Evolutionary conservation across 352 stramenopile species (phyloP).

Genomic region (Saprolegnia parasitica): DNA sequence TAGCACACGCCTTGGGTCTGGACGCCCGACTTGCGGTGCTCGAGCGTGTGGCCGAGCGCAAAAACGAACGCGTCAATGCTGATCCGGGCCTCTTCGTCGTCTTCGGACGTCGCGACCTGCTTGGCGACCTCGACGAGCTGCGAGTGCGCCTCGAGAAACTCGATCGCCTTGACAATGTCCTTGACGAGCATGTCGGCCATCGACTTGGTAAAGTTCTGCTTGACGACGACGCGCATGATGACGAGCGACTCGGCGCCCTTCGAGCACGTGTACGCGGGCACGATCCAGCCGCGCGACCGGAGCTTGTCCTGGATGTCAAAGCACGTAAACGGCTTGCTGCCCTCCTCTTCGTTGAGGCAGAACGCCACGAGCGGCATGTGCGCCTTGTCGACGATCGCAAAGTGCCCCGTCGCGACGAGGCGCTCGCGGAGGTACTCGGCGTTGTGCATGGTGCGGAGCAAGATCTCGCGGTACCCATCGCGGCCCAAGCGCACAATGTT

Average conservation of each 20-base stretch:
- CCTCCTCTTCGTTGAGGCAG: slow-evolving; percentile 52
- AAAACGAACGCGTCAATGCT: background rate
- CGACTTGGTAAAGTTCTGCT: slow-evolving; percentile 86
- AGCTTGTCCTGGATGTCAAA: slow-evolving; percentile 90
- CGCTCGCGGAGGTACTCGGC: slow-evolving; percentile 67
- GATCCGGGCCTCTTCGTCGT: background rate
- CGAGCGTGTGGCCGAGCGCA: slow-evolving; percentile 39
- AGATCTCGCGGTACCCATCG: slow-evolving; percentile 84
- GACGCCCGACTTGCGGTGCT: slow-evolving; percentile 67
- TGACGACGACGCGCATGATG: slow-evolving; percentile 89
- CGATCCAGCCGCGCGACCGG: slow-evolving; percentile 82
- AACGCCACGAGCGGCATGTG: slow-evolving; percentile 90
- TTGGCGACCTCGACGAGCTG: slow-evolving; percentile 10
- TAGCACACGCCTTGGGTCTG: slow-evolving; percentile 84
- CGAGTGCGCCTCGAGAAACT: slow-evolving; percentile 44
- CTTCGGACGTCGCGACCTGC: background rate
- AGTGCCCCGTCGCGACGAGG: slow-evolving; percentile 75
- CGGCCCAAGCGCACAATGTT: slow-evolving; percentile 90
- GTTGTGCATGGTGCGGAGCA: slow-evolving; percentile 87
- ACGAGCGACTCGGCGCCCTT: slow-evolving; percentile 70
- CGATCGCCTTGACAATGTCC: slow-evolving; percentile 82
- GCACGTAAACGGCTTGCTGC: slow-evolving; percentile 68
- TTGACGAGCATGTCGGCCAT: slow-evolving; percentile 86
- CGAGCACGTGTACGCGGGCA: slow-evolving; percentile 86
- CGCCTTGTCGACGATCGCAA: slow-evolving; percentile 86